Conservation (phyloP, 768 basidiomycete species). For the Auricularia heimuer region DNA sequence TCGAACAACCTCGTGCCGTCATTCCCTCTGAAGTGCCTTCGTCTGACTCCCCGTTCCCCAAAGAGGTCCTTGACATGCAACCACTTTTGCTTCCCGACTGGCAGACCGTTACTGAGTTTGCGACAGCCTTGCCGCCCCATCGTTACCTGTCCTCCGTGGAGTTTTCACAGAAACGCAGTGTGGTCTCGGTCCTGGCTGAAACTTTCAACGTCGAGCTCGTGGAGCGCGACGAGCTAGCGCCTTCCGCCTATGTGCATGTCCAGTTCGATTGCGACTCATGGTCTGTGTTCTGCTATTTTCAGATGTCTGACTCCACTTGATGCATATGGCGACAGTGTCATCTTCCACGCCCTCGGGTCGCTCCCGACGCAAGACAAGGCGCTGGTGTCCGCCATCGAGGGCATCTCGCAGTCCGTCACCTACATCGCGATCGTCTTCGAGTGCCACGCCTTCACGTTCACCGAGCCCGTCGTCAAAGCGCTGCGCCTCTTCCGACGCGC, state of each 20-base stretch:
- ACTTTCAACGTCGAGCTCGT: neutral
- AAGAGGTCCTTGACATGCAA: neutral
- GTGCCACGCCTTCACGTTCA: neutral
- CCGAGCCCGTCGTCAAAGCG: neutral
- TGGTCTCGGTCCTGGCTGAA: neutral
- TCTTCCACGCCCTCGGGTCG: neutral
- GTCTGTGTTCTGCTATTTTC: neutral
- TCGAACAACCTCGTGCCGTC: neutral
- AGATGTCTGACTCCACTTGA: neutral
- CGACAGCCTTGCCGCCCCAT: neutral
- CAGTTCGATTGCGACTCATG: neutral
- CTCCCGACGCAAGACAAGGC: neutral
- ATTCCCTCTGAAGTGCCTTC: neutral
- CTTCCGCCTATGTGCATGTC: neutral
- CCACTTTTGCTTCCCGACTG: neutral
- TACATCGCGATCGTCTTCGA: neutral
- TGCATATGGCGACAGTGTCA: neutral
- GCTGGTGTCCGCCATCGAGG: neutral
- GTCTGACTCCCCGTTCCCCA: neutral
- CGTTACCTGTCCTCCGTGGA: neutral
- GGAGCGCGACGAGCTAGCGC: neutral
- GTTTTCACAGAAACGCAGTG: neutral
- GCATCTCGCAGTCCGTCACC: neutral
- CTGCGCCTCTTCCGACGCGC: neutral
- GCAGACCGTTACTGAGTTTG: neutral